Percentiles rank a stretch among this genome's conserved stretches.
Conservation (phyloP, 2,329 filamentous ascomycete species). For the Epichloe festucae region DNA sequence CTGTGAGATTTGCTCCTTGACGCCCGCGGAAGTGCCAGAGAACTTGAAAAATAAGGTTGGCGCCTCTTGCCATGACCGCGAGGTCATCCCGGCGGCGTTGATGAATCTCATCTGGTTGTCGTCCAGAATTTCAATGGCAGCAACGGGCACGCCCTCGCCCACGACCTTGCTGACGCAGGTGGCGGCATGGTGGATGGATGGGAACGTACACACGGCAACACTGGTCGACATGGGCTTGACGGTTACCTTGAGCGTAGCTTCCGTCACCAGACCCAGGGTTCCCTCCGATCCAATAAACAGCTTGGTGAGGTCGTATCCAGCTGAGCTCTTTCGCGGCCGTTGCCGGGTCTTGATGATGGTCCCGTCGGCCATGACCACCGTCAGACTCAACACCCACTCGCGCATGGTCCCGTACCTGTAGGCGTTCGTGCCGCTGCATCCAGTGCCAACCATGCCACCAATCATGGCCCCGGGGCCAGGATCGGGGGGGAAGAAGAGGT, state of each 20-base stretch:
- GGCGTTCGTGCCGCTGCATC: slow-evolving; percentile 68
- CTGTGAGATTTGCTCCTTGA: slow-evolving; percentile 66
- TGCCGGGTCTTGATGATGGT: slow-evolving; percentile 83
- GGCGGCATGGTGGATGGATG: slow-evolving; percentile 54
- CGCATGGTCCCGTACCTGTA: slow-evolving; percentile 92
- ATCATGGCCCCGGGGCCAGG: slow-evolving; percentile 88
- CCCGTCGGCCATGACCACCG: slow-evolving; percentile 80
- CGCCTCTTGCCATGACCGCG: slow-evolving; percentile 54
- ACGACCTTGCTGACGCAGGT: slow-evolving; percentile 73
- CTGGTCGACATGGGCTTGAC: slow-evolving; percentile 66
- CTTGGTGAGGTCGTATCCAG: slow-evolving; percentile 82
- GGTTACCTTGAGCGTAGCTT: slow-evolving; percentile 78
- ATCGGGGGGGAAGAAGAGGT: slow-evolving; percentile 85
- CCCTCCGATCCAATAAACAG: slow-evolving; percentile 87
- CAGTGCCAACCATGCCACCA: slow-evolving; percentile 72
- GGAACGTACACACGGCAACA: slow-evolving; percentile 59
- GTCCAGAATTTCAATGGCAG: slow-evolving; percentile 86
- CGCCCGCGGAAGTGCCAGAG: slow-evolving; percentile 51
- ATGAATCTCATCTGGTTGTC: slow-evolving; percentile 74
- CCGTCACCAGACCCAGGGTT: slow-evolving; percentile 80
- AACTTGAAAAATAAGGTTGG: slow-evolving; percentile 83
- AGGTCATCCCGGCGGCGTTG: slow-evolving; percentile 53
- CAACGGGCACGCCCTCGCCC: slow-evolving; percentile 66
- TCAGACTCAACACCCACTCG: slow-evolving; percentile 80
- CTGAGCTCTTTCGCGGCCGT: slow-evolving; percentile 76